phyloP scores from a whole-genome alignment of 2,329 filamentous ascomycete species.

The Pyricularia pennisetigena region DNA sequence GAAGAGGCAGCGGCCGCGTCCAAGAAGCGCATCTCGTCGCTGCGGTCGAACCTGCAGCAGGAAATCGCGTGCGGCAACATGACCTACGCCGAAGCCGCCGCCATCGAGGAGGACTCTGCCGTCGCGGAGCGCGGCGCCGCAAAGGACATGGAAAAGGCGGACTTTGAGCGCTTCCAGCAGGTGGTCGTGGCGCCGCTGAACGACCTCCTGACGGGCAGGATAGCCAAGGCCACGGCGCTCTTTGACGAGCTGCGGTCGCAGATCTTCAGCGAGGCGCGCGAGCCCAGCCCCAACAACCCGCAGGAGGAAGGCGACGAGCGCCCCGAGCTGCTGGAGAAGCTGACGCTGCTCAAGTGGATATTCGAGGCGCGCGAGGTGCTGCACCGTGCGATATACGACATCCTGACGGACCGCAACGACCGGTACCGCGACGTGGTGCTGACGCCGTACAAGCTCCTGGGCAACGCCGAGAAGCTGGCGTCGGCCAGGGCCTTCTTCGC shows the following conservation, averaged over 20 bases:
- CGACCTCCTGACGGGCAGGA: constrained; percentile 65
- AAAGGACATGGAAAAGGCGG: constrained; percentile 64
- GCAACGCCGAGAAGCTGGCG: constrained; percentile 68
- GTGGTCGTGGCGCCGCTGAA: constrained; percentile 78
- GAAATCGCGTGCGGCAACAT: constrained; percentile 72
- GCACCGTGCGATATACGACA: constrained; percentile 74
- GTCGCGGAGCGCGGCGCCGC: constrained; percentile 58
- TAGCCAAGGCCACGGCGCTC: constrained; percentile 63
- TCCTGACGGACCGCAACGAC: constrained; percentile 76
- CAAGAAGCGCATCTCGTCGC: constrained; percentile 46
- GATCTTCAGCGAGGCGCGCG: constrained; percentile 62
- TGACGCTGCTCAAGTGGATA: constrained; percentile 93
- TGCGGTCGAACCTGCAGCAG: constrained; percentile 66
- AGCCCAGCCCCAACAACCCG: constrained; percentile 65
- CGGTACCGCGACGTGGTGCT: constrained; percentile 79
- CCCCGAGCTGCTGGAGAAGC: constrained; percentile 85
- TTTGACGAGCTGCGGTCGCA: constrained; percentile 66
- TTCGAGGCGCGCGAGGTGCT: constrained; percentile 88
- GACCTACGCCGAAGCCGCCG: constrained; percentile 72
- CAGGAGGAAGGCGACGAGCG: constrained; percentile 94
- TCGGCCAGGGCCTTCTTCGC: constrained; percentile 76
- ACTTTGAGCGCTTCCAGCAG: constrained; percentile 78
- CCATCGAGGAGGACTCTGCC: constrained; percentile 67
- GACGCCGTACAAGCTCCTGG: constrained; percentile 65
- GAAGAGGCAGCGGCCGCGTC: constrained; percentile 43